Evolutionary conservation across 2,329 filamentous ascomycete species (phyloP).

Genomic region (Xylariaceae sp.): DNA sequence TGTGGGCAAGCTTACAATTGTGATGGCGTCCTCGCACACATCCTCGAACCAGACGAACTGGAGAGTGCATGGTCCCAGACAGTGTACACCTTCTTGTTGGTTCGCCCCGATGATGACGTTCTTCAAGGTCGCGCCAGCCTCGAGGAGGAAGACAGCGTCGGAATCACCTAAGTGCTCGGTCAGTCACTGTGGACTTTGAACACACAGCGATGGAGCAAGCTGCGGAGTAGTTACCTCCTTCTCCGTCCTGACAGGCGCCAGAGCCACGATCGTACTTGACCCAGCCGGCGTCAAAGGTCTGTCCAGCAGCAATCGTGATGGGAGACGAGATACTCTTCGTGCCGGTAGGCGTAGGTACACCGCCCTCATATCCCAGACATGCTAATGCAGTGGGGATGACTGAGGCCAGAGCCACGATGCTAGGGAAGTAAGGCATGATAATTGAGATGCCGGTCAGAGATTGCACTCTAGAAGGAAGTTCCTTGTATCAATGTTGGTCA

Average conservation of each 20-base stretch:
- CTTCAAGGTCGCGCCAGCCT: conserved; percentile 28
- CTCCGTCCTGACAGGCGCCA: conserved; percentile 34
- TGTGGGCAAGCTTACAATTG: conserved; percentile 3
- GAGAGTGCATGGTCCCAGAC: conserved; percentile 29
- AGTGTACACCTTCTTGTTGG: conserved; percentile 38
- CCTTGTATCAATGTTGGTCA: too few species aligned
- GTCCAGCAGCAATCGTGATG: conserved; percentile 29
- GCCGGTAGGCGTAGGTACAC: conserved; percentile 26
- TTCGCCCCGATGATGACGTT: conserved; percentile 38
- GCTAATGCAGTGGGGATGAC: conserved; percentile 27
- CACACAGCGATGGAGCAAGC: neutral
- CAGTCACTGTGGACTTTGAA: conserved; percentile 29
- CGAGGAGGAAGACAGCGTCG: conserved; percentile 31
- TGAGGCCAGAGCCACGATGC: conserved; percentile 23
- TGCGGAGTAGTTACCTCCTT: conserved; percentile 32
- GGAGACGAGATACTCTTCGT: conserved; percentile 26
- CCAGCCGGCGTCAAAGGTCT: conserved; percentile 34
- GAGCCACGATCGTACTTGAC: conserved; percentile 37
- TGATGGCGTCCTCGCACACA: conserved; percentile 35
- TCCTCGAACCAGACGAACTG: conserved; percentile 33
- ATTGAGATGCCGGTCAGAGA: neutral
- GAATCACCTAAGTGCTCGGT: conserved; percentile 29
- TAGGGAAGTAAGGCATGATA: conserved; percentile 11
- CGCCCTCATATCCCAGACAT: conserved; percentile 30
- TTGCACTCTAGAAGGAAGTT: neutral